phyloP scores from a whole-genome alignment of 305 asterid genomes.

The Fraxinus platypoda region DNA sequence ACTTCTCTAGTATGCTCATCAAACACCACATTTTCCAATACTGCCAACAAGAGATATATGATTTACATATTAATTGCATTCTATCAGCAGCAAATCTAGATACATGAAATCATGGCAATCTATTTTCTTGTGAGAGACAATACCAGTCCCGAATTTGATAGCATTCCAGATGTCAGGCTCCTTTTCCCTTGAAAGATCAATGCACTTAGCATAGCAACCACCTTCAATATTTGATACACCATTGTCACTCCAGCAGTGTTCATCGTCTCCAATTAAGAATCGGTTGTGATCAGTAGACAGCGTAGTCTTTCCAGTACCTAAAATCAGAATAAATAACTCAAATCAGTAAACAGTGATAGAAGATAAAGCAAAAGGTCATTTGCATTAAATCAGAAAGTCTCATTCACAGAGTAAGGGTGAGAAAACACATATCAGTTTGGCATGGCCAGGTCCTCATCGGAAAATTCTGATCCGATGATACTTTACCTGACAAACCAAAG shows the following conservation, averaged over 20 bases:
- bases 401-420: constrained; percentile 22
- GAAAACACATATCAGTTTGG: constrained; percentile 33
- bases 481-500: constrained; percentile 96
- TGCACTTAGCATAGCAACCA: constrained; percentile 97
- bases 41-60: constrained; percentile 30
- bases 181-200: constrained; percentile 32
- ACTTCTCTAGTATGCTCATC: constrained; percentile 93
- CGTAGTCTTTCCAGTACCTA: constrained; percentile 98
- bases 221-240: constrained; percentile 97
- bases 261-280: constrained; percentile 93
- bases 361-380: constrained; percentile 2
- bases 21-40: constrained; percentile 90
- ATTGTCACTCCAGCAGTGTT: constrained; percentile 94
- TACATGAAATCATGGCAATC: neutral
- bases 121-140: neutral
- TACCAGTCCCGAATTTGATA: constrained; percentile 97
- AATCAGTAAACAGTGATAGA: neutral
- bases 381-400: neutral
- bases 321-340: neutral
- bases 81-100: neutral
- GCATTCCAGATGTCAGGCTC: constrained; percentile 99
- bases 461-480: constrained; percentile 28
- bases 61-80: neutral
- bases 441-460: constrained; percentile 35
- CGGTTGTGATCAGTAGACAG: constrained; percentile 93